These are phyloP conservation scores for Garcia nutans DNA, from an alignment of 345 rosid genomes.

Conservation along the genomic window DNA sequence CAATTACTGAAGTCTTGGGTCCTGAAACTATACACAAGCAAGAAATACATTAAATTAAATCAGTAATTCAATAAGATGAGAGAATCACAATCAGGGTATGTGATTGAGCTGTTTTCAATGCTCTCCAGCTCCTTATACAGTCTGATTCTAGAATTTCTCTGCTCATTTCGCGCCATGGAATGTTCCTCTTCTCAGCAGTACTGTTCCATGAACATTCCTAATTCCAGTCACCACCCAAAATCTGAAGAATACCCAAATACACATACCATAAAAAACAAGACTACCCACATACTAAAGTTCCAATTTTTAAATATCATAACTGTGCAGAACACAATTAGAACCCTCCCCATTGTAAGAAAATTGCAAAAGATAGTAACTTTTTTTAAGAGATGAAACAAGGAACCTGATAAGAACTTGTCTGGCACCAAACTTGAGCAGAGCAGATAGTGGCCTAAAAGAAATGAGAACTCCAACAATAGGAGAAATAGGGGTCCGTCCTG, in stretches of 20 bases:
- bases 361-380: background rate
- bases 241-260: conserved; percentile 1
- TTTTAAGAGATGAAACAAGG: background rate
- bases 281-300: too few relatives aligned
- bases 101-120: conserved; percentile 43
- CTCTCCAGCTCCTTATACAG: conserved; percentile 51
- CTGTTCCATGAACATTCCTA: conserved; percentile 32
- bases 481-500: conserved; percentile 59
- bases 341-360: background rate
- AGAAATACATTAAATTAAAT: background rate
- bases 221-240: conserved; percentile 2
- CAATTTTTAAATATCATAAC: too few relatives aligned
- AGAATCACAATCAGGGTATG: conserved; percentile 56
- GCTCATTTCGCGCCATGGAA: conserved; percentile 61
- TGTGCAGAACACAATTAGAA: too few relatives aligned
- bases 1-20: background rate
- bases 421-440: conserved; percentile 62
- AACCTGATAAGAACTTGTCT: conserved; percentile 65
- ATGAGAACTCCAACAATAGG: conserved; percentile 52
- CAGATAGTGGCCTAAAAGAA: conserved; percentile 56
- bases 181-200: conserved; percentile 60
- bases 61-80: conserved; percentile 1
- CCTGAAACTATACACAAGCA: background rate
- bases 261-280: background rate
- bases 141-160: conserved; percentile 58